Percentiles rank a stretch among this genome's conserved stretches.
These are phyloP conservation scores for Nematodospora valgi DNA, from an alignment of 805 yeast species.

Conservation along the genomic window DNA sequence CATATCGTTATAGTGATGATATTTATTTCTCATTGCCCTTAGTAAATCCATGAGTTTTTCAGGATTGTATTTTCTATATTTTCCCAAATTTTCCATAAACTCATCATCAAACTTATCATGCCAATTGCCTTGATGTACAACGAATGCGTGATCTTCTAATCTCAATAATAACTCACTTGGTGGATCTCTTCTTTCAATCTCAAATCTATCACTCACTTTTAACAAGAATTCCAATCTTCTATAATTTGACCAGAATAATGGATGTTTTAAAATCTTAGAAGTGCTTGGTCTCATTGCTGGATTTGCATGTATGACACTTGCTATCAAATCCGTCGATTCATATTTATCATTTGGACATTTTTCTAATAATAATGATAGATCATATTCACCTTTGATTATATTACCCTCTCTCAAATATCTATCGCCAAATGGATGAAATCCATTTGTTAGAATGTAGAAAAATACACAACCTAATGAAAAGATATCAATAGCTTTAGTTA, in stretches of 20 bases:
- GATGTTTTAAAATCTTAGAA: slow-evolving; percentile 66
- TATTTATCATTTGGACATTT: slow-evolving; percentile 40
- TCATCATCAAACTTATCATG: slow-evolving; percentile 63
- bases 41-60: slow-evolving; percentile 78
- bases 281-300: slow-evolving; percentile 76
- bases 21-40: slow-evolving; percentile 87
- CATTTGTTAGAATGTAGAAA: slow-evolving; percentile 77
- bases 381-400: slow-evolving; percentile 65
- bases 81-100: slow-evolving; percentile 81
- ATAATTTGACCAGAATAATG: slow-evolving; percentile 77
- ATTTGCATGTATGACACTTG: slow-evolving; percentile 64
- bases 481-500: slow-evolving; percentile 88
- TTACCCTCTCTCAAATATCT: slow-evolving; percentile 84
- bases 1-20: slow-evolving; percentile 90
- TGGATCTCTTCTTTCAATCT: slow-evolving; percentile 77
- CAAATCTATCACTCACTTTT: slow-evolving; percentile 88
- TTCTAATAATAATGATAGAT: slow-evolving; percentile 44
- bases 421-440: slow-evolving; percentile 95
- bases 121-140: slow-evolving; percentile 70
- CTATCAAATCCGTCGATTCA: slow-evolving; percentile 73
- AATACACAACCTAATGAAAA: slow-evolving; percentile 95
- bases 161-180: slow-evolving; percentile 56
- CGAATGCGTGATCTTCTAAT: slow-evolving; percentile 50
- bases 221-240: slow-evolving; percentile 80
- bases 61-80: slow-evolving; percentile 83